A percentile compares a stretch with the other conserved stretches of the same genome.
phyloP scores from a whole-genome alignment of 495 filamentous ascomycete genomes.

The Glarea lozoyensis region DNA sequence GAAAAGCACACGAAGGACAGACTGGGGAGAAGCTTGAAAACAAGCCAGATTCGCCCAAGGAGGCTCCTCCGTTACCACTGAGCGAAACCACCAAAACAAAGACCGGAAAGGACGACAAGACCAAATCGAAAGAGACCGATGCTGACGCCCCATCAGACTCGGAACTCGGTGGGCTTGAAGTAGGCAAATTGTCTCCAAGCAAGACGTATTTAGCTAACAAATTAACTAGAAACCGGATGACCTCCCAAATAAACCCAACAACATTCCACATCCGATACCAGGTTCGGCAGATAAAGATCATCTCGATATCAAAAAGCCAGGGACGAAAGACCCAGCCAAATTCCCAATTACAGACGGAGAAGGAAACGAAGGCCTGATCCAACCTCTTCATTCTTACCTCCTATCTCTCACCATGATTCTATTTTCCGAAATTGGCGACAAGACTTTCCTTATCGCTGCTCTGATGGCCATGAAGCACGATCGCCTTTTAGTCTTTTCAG shows the following conservation, averaged over 20 bases:
- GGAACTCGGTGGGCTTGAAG: conserved; percentile 57
- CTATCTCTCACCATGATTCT: conserved; percentile 96
- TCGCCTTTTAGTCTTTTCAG: conserved; percentile 83
- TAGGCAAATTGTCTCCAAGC: conserved; percentile 24
- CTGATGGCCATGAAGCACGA: conserved; percentile 99
- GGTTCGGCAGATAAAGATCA: conserved; percentile 57
- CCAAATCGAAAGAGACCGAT: conserved; percentile 25
- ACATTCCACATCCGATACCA: conserved; percentile 66
- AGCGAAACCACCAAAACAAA: conserved; percentile 46
- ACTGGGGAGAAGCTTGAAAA: conserved; percentile 58
- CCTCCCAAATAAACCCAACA: conserved; percentile 71
- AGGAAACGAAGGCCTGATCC: conserved; percentile 56
- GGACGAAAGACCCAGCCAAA: conserved; percentile 20
- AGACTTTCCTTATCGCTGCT: conserved; percentile 94
- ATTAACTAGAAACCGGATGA: conserved; percentile 65
- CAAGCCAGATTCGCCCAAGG: conserved; percentile 73
- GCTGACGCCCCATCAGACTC: conserved; percentile 22
- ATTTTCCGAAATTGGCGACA: conserved; percentile 95
- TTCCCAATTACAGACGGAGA: conserved; percentile 13
- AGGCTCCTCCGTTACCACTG: conserved; percentile 71
- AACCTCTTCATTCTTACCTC: conserved; percentile 82
- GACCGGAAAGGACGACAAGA: conserved; percentile 30
- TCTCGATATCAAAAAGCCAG: conserved; percentile 52
- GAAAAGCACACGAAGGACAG: conserved; percentile 47
- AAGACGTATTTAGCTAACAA: conserved; percentile 9